phyloP scores from a whole-genome alignment of 2,329 filamentous ascomycete genomes.

The Aspergillus carbonarius region DNA sequence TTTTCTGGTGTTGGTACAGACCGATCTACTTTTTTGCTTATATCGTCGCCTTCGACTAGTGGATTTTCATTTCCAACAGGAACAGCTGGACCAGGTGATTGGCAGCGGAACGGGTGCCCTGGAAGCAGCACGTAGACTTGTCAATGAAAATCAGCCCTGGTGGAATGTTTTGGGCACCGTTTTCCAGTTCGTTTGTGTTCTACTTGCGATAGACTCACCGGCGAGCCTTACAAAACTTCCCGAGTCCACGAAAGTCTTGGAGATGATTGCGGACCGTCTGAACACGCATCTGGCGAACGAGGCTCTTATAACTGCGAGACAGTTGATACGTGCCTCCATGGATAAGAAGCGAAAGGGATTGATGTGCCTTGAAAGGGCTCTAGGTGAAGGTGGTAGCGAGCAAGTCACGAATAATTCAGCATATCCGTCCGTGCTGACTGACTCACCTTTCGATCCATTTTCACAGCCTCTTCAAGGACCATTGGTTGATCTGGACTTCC shows the following conservation, averaged over 20 bases:
- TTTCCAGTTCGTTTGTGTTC: conserved; percentile 46
- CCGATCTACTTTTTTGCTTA: conserved; percentile 34
- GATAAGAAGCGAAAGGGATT: conserved; percentile 28
- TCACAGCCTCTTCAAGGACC: background rate
- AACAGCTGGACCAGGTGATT: conserved; percentile 10
- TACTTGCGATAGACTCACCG: conserved; percentile 42
- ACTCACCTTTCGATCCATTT: background rate
- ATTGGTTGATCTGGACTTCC: background rate
- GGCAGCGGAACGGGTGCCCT: conserved; percentile 20
- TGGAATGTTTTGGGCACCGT: conserved; percentile 45
- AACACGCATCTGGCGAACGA: conserved; percentile 33
- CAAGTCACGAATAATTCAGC: background rate
- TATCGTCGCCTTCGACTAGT: conserved; percentile 45
- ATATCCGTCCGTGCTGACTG: background rate
- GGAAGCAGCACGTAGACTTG: conserved; percentile 37
- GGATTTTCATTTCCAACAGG: conserved; percentile 24
- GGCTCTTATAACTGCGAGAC: conserved; percentile 27
- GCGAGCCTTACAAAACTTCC: conserved; percentile 36
- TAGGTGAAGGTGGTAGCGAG: background rate
- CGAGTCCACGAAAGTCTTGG: conserved; percentile 38
- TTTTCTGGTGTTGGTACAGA: conserved; percentile 33
- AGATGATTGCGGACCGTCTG: conserved; percentile 22
- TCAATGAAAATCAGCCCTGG: conserved; percentile 40
- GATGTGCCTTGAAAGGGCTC: conserved; percentile 16
- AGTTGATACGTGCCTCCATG: conserved; percentile 24